Evolutionary conservation across 345 rosid genomes (phyloP).

Genomic region (Lepidium aucheri): DNA sequence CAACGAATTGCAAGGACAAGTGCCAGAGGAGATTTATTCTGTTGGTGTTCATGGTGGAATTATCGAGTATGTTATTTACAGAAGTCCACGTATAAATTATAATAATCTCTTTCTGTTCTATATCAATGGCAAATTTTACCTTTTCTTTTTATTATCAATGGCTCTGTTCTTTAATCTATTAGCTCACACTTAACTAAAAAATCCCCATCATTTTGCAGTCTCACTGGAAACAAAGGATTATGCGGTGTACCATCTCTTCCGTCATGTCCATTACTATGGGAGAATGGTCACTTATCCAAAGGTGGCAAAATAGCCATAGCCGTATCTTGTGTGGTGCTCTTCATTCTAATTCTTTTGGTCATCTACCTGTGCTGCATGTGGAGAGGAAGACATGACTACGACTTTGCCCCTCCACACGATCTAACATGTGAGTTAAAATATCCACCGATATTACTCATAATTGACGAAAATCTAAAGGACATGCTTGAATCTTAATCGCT

Average conservation of each 20-base stretch:
- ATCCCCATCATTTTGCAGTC: constrained; percentile 36
- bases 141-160: not conserved
- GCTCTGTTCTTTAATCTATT: not conserved
- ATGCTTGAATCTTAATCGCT: constrained; percentile 5
- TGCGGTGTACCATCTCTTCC: constrained; percentile 83
- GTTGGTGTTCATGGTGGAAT: constrained; percentile 93
- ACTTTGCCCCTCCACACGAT: constrained; percentile 91
- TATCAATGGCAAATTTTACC: not conserved
- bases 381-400: constrained; percentile 69
- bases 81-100: not conserved
- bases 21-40: constrained; percentile 77
- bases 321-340: constrained; percentile 40
- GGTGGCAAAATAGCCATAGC: constrained; percentile 73
- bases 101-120: not conserved
- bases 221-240: constrained; percentile 85
- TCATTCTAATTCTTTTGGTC: constrained; percentile 37
- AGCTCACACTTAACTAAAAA: not conserved
- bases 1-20: constrained; percentile 72
- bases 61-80: constrained; percentile 52
- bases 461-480: not conserved
- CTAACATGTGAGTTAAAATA: constrained; percentile 55
- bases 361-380: constrained; percentile 54
- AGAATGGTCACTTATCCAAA: constrained; percentile 73
- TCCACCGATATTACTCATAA: not conserved
- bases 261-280: constrained; percentile 73